Base-by-base conservation (phyloP, 1,284 basidiomycete species). In the Inonotus hispidus region DNA sequence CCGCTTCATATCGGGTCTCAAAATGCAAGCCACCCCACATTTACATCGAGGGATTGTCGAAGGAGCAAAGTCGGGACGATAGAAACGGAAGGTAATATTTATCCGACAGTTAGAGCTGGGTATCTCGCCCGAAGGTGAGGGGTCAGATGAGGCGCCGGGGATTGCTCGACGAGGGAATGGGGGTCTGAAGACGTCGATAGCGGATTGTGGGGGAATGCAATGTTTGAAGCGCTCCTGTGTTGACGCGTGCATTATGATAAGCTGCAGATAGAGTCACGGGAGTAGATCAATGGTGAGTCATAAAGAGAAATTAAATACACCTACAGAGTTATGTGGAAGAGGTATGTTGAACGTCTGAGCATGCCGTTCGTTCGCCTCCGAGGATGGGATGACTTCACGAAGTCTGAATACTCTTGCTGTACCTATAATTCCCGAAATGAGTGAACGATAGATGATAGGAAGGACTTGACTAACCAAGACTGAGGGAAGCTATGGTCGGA, bases 201-300 rank as follows among this genome's bases (percentile, higher is more conserved):
- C 79, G 39, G 80, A 74, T 66, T 93, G 90, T 0, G 88, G 84
- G 2, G 92, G 93, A 11, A 95, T 81, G 7, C 82, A 80, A 66
- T 92, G 90, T 67, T 97, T 97, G 77, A 88, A 98, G 21, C 79
- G 79, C 72, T 98, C 94, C 76, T 98, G 95, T 64, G 87, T 89
- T 1, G 90, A 88, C 0, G 91, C 91, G 66, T 95, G 91, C 95
- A 98, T 98, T 67, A 96, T 89, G n/a, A 84, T 79, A 37, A 94
- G 77, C 86, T 92, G 65, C 1, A 50, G 37, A 14, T 16, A n/a
- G 45, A 63, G 19, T 39, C 35, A 53, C 47, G 59, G 19, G n/a
- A 43, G 19, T 21, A 21, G 6, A 43, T 43, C 41, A 43, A 14
- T 1, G 19, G 2, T 21, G 7, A 43, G 23, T 11, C 46, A 4